Percentiles rank a stretch among this genome's conserved stretches.
These are phyloP conservation scores for Colletotrichum shisoi DNA, from an alignment of 2,329 filamentous ascomycete genomes.

Conservation along the genomic window DNA sequence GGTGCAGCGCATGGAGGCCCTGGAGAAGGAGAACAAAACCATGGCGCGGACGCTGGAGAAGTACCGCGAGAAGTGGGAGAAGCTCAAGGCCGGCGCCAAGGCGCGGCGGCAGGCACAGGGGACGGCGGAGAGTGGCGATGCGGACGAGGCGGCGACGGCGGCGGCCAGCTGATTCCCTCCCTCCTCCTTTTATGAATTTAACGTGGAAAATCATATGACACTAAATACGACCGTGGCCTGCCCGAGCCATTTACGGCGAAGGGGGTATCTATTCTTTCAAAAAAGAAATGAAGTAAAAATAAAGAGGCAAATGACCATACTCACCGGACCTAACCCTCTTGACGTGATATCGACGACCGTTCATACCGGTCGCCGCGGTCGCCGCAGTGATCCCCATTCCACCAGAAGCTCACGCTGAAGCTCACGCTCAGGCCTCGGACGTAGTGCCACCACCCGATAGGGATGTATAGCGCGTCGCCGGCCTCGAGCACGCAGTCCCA, in stretches of 20 bases:
- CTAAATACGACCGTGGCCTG: neutral
- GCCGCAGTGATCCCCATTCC: slow-evolving; percentile 59
- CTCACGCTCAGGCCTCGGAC: slow-evolving; percentile 84
- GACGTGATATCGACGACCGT: neutral
- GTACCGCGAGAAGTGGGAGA: slow-evolving; percentile 69
- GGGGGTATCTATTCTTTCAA: neutral
- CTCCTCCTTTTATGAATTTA: neutral
- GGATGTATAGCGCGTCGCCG: slow-evolving; percentile 88
- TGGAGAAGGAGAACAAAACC: slow-evolving; percentile 69
- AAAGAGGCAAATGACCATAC: neutral
- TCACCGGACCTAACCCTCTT: too few relatives aligned
- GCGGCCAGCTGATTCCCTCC: neutral
- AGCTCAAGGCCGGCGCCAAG: slow-evolving; percentile 68
- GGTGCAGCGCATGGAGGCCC: slow-evolving; percentile 67
- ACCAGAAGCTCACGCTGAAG: slow-evolving; percentile 98
- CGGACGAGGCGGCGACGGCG: slow-evolving; percentile 39
- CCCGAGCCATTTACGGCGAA: neutral
- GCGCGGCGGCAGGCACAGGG: slow-evolving; percentile 59
- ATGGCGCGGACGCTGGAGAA: slow-evolving; percentile 64
- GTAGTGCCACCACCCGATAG: slow-evolving; percentile 98
- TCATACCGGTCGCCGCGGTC: neutral
- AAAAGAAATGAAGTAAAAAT: neutral
- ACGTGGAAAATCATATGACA: neutral
- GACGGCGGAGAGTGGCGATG: slow-evolving; percentile 48
- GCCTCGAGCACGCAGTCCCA: slow-evolving; percentile 80